A percentile compares a stretch with the other conserved stretches of the same genome.
phyloP scores from a whole-genome alignment of 2,329 filamentous ascomycete species.

The Eutypella sp. region DNA sequence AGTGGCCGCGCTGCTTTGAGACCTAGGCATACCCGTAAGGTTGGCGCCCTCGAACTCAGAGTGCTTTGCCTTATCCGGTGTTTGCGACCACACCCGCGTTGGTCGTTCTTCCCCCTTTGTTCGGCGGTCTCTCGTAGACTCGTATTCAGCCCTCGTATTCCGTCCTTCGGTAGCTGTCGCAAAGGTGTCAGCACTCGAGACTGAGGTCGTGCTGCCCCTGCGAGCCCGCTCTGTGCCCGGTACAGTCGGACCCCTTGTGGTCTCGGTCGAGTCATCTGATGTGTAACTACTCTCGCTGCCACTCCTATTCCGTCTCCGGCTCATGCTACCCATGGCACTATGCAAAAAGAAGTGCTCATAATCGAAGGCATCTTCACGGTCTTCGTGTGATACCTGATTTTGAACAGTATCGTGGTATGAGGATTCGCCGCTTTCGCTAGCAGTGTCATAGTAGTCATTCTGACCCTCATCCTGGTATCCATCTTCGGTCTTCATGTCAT shows the following conservation, averaged over 20 bases:
- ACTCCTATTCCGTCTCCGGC: conserved; percentile 43
- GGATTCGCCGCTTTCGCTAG: conserved; percentile 60
- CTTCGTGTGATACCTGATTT: conserved; percentile 73
- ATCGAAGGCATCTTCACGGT: conserved; percentile 91
- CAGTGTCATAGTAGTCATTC: conserved; percentile 29
- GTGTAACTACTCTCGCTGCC: conserved; percentile 48
- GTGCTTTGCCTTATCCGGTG: conserved; percentile 26
- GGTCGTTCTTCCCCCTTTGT: conserved; percentile 16
- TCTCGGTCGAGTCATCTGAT: conserved; percentile 59
- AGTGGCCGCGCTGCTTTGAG: conserved; percentile 35
- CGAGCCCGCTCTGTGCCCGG: conserved; percentile 24
- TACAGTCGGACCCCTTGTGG: conserved; percentile 46
- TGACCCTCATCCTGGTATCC: conserved; percentile 29
- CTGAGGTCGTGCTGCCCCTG: conserved; percentile 44
- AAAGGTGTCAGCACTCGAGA: conserved; percentile 50
- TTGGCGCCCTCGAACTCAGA: conserved; percentile 11
- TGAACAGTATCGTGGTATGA: conserved; percentile 58
- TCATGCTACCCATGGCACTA: conserved; percentile 79
- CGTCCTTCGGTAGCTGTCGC: conserved; percentile 50
- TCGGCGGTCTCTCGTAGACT: conserved; percentile 14
- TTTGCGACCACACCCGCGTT: conserved; percentile 23
- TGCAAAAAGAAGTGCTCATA: conserved; percentile 96
- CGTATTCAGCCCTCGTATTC: conserved; percentile 19
- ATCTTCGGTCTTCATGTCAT: conserved; percentile 23
- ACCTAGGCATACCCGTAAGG: conserved; percentile 30